Evolutionary conservation across 2,329 filamentous ascomycete genomes (phyloP), one percentile per base, ranked within the genome.

Genomic region (Xylaria hypoxylon): DNA sequence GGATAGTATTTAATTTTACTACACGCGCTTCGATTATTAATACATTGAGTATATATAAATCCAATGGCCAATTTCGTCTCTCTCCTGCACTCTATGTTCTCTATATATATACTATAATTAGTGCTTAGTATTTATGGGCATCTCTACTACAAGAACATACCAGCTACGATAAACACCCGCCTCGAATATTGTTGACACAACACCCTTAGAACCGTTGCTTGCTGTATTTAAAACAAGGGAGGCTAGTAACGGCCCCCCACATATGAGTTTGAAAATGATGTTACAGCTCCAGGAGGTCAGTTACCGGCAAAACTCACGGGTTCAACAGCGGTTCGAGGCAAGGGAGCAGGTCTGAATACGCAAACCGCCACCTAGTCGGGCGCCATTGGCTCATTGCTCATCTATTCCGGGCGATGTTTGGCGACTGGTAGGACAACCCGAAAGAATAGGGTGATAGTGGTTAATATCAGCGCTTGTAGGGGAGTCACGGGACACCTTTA

Each of bases 281-380:
- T 38, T 5, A 38, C 11, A 3, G 8, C 33, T n/a, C n/a, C n/a
- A n/a, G n/a, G n/a, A 24, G 11, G 31, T 4, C 5, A 5, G 33
- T 3, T 26, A 5, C n/a, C 1, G n/a, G 22, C 1, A 11, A 2
- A 13, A 24, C 35, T 24, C 22, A 55, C 22, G 6, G 50, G 15
- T 55, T 38, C 31, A 47, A 31, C 15, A 44, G 59, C 59, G 51
- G 28, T 17, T 56, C 17, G 22, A 56, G 26, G 42, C 24, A 62
- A 62, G 59, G 59, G 59, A 19, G 31, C 3, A 51, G 5, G 17
- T 4, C n/a, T 5, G 6, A 28, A 35, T 19, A n/a, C 13, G 8
- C 7, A 22, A 26, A 19, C 8, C 13, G n/a, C 31, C 42, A 48
- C 24, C n/a, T 19, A 5, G 7, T 15, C 15, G 17, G 6, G 59